Conservation (phyloP, 192 early-diverging fungal species). For the Coemansia sp. region DNA sequence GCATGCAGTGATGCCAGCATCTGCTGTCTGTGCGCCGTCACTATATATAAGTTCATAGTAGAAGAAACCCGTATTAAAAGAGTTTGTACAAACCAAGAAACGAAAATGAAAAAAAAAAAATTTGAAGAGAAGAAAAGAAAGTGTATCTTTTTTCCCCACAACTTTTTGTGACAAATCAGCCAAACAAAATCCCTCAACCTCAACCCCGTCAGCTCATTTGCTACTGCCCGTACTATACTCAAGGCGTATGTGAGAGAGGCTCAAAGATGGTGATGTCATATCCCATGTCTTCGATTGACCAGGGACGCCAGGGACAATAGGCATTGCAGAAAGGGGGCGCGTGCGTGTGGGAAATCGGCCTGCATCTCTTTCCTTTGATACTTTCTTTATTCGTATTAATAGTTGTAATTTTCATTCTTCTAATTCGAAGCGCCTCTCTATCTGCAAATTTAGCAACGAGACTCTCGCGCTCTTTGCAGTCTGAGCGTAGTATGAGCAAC, state of each 20-base stretch:
- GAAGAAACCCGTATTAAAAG: background rate
- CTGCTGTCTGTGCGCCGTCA: slow-evolving; percentile 25
- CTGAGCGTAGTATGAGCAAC: slow-evolving; percentile 9
- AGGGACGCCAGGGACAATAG: background rate
- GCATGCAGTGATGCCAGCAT: slow-evolving; percentile 30
- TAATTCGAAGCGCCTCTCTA: background rate
- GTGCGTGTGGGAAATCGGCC: background rate
- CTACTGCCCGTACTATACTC: background rate
- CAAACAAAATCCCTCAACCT: background rate
- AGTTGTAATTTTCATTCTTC: background rate
- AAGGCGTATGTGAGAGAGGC: background rate
- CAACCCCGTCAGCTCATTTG: background rate
- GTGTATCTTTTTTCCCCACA: background rate
- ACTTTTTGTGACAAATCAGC: background rate
- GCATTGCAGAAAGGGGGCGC: background rate
- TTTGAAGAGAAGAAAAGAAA: slow-evolving; percentile 1
- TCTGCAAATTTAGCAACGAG: background rate
- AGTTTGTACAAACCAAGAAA: background rate
- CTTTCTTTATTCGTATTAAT: background rate
- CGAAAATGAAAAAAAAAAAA: slow-evolving; percentile 12
- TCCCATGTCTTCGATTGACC: background rate
- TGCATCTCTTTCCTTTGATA: background rate
- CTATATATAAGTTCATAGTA: slow-evolving; percentile 28
- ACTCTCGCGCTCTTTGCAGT: background rate
- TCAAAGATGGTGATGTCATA: background rate